Conservation (phyloP, 163 green algal species). For the Trebouxia gelatinosa region DNA sequence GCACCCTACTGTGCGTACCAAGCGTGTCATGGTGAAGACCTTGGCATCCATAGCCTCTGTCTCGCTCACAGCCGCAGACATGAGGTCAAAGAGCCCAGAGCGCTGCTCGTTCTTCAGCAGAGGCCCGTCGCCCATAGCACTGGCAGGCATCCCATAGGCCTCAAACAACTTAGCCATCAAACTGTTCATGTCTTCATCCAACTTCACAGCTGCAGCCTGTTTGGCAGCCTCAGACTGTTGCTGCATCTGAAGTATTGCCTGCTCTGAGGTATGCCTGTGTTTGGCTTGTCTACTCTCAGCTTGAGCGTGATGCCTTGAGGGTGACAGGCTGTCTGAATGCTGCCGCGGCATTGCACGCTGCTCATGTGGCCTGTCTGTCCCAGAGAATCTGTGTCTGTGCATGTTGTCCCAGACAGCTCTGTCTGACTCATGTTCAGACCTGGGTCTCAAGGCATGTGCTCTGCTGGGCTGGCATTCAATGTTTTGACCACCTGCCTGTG, state of each 20-base stretch:
- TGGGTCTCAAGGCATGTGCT: too few relatives aligned
- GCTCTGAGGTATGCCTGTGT: not conserved
- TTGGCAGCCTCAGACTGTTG: not conserved
- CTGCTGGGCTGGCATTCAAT: too few relatives aligned
- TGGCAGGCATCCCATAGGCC: not conserved
- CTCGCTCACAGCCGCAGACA: not conserved
- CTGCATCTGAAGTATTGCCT: not conserved
- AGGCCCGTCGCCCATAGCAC: not conserved
- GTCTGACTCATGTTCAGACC: too few relatives aligned
- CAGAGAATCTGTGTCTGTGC: not conserved
- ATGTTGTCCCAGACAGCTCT: not conserved
- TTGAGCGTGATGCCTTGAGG: not conserved
- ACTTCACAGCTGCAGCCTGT: too few relatives aligned
- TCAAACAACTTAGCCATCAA: constrained; percentile 3
- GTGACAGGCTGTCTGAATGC: not conserved
- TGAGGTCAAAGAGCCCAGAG: not conserved
- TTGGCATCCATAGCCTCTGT: too few relatives aligned
- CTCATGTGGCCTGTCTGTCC: too few relatives aligned
- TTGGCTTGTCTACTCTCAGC: not conserved
- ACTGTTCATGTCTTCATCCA: not conserved
- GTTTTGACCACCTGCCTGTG: too few relatives aligned
- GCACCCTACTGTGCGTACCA: not conserved
- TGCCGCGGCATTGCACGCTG: too few relatives aligned
- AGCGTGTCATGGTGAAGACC: not conserved
- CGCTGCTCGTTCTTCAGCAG: not conserved